A percentile compares a stretch with the other conserved stretches of the same genome.
These are phyloP conservation scores for Lasiodiplodia gonubiensis DNA, from an alignment of 2,329 filamentous ascomycete species.

Conservation along the genomic window DNA sequence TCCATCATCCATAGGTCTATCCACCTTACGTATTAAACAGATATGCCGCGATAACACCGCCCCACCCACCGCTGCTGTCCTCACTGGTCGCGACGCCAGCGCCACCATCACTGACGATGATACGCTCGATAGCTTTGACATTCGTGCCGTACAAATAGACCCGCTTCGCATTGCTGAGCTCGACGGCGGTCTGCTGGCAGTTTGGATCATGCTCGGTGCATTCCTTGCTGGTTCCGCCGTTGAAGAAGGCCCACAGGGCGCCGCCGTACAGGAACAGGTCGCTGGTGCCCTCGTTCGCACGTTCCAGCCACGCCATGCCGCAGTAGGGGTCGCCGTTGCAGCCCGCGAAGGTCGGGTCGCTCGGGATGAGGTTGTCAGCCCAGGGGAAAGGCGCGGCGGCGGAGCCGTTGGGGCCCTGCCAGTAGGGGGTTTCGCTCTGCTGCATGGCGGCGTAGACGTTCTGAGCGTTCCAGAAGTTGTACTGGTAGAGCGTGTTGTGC, in stretches of 20 bases:
- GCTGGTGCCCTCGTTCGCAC: not conserved
- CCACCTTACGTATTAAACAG: conserved; percentile 21
- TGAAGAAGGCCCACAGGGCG: conserved; percentile 26
- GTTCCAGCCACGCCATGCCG: conserved; percentile 29
- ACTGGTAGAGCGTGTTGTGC: conserved; percentile 61
- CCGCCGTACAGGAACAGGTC: conserved; percentile 22
- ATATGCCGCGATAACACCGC: conserved; percentile 22
- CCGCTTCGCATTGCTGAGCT: not conserved
- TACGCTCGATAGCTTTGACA: conserved; percentile 8
- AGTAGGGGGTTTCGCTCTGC: conserved; percentile 63
- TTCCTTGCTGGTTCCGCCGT: not conserved
- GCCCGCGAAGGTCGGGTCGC: conserved; percentile 39
- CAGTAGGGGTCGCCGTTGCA: conserved; percentile 32
- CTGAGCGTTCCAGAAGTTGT: conserved; percentile 56
- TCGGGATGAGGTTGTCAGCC: conserved; percentile 42
- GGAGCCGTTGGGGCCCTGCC: conserved; percentile 40
- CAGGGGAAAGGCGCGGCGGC: conserved; percentile 49
- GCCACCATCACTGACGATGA: conserved; percentile 1
- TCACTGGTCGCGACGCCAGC: conserved; percentile 6
- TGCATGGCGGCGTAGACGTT: conserved; percentile 59
- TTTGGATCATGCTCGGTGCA: not conserved
- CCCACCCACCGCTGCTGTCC: conserved; percentile 23
- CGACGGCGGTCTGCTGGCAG: conserved; percentile 20
- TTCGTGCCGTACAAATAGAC: conserved; percentile 24
- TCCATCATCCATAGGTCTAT: not conserved